Evolutionary conservation across 2,329 filamentous ascomycete genomes (phyloP).

Genomic region (Scytalidium sp.): DNA sequence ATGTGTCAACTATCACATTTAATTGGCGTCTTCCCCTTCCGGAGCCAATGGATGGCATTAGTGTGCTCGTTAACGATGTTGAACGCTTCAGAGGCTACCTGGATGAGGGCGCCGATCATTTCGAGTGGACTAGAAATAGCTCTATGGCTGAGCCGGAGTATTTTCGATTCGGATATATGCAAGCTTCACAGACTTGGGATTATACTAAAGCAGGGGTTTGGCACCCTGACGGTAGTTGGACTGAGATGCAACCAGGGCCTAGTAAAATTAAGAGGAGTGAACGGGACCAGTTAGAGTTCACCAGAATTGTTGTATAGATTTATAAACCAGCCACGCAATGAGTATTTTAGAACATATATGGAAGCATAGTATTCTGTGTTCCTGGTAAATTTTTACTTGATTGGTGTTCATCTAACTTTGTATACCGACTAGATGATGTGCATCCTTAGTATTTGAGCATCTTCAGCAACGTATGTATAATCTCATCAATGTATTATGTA

Average conservation of each 20-base stretch:
- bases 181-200: slow-evolving; percentile 61
- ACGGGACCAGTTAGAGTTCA: slow-evolving; percentile 13
- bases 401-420: too few species aligned
- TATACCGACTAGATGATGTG: too few species aligned
- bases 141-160: slow-evolving; percentile 58
- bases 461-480: too few species aligned
- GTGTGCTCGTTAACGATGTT: slow-evolving; percentile 81
- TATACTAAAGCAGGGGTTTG: slow-evolving; percentile 76
- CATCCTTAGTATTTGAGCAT: too few species aligned
- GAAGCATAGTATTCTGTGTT: neutral
- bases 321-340: too few species aligned
- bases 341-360: too few species aligned
- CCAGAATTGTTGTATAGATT: neutral
- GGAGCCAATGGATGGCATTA: slow-evolving; percentile 68
- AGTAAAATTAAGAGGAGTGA: slow-evolving; percentile 25
- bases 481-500: too few species aligned
- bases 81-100: slow-evolving; percentile 76
- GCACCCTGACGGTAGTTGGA: slow-evolving; percentile 63
- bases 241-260: slow-evolving; percentile 46
- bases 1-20: slow-evolving; percentile 33
- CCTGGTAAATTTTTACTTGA: neutral
- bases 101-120: slow-evolving; percentile 47
- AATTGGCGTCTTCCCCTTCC: slow-evolving; percentile 34
- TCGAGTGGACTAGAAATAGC: slow-evolving; percentile 57
- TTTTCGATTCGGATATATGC: slow-evolving; percentile 74